phyloP scores from a whole-genome alignment of 768 basidiomycete species.

The Tylopilus sp. region DNA sequence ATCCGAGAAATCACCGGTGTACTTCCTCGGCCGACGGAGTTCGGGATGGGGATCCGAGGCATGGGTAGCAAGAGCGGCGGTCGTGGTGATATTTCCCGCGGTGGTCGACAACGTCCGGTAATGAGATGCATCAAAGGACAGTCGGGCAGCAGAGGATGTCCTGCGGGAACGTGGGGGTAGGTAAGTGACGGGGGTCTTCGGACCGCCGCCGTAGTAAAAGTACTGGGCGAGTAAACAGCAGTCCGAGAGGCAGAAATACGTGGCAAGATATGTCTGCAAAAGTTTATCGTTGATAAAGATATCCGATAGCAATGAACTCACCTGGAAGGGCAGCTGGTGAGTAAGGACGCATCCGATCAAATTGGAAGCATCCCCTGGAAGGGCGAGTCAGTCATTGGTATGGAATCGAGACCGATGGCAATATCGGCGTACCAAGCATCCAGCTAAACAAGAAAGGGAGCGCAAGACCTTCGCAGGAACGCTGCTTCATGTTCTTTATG shows the following conservation, averaged over 20 bases:
- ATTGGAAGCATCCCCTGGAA: conserved; percentile 86
- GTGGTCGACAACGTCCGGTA: conserved; percentile 69
- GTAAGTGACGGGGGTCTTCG: conserved; percentile 33
- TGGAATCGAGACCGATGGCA: conserved; percentile 5
- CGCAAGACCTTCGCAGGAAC: conserved; percentile 87
- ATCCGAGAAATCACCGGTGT: conserved; percentile 18
- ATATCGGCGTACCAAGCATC: conserved; percentile 68
- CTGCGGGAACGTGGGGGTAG: conserved; percentile 42
- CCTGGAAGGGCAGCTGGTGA: conserved; percentile 92
- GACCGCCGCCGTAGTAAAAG: conserved; percentile 60
- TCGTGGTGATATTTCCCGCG: conserved; percentile 69
- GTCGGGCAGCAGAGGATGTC: conserved; percentile 41
- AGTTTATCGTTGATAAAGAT: conserved; percentile 6
- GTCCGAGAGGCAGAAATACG: conserved; percentile 88
- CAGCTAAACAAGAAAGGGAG: conserved; percentile 92
- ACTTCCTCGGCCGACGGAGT: conserved; percentile 31
- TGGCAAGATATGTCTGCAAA: conserved; percentile 79
- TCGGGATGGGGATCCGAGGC: conserved; percentile 49
- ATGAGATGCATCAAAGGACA: conserved; percentile 54
- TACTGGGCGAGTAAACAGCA: conserved; percentile 73
- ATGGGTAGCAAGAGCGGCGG: conserved; percentile 66
- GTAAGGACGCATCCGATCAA: conserved; percentile 90
- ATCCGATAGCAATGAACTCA: conserved; percentile 32
- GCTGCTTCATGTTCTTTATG: conserved; percentile 66
- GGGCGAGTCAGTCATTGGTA: conserved; percentile 3